These are phyloP conservation scores for Chrysosporium queenslandicum DNA, from an alignment of 2,329 filamentous ascomycete genomes.

Conservation along the genomic window DNA sequence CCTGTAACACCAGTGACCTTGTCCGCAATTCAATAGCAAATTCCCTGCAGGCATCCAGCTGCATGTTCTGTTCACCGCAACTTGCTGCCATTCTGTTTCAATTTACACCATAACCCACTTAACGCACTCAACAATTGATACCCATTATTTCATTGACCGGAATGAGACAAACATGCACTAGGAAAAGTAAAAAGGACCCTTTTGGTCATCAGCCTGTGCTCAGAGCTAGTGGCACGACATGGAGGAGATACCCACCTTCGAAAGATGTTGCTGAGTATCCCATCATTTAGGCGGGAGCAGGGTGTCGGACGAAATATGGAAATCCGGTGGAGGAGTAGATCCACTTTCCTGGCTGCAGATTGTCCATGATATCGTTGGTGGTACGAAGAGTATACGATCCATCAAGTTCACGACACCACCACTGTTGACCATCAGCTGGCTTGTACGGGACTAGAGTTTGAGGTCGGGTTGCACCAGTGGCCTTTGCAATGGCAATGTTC, in stretches of 20 bases:
- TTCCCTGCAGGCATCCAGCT: neutral
- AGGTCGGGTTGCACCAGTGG: slow-evolving; percentile 19
- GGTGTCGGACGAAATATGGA: slow-evolving; percentile 14
- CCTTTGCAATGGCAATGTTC: slow-evolving; percentile 23
- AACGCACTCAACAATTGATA: neutral
- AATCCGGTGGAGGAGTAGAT: slow-evolving; percentile 10
- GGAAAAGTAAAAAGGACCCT: neutral
- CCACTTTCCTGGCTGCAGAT: slow-evolving; percentile 26
- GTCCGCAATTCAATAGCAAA: neutral
- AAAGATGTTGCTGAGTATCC: neutral
- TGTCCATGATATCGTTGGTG: slow-evolving; percentile 23
- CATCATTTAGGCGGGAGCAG: neutral
- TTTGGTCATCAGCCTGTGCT: neutral
- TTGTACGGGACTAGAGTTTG: slow-evolving; percentile 26
- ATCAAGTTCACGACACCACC: slow-evolving; percentile 30
- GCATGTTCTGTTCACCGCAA: slow-evolving; percentile 6
- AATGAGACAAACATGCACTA: neutral
- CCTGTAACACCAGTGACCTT: neutral
- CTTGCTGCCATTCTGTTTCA: neutral
- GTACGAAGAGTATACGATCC: slow-evolving; percentile 28
- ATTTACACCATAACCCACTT: neutral
- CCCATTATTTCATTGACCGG: neutral
- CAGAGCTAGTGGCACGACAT: too few species aligned
- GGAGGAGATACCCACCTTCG: neutral
- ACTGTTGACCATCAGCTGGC: slow-evolving; percentile 24